Percentiles rank a stretch among this genome's conserved stretches.
Evolutionary conservation across 257 asterid species (phyloP).

Genomic region (Ajuga chamaepitys): DNA sequence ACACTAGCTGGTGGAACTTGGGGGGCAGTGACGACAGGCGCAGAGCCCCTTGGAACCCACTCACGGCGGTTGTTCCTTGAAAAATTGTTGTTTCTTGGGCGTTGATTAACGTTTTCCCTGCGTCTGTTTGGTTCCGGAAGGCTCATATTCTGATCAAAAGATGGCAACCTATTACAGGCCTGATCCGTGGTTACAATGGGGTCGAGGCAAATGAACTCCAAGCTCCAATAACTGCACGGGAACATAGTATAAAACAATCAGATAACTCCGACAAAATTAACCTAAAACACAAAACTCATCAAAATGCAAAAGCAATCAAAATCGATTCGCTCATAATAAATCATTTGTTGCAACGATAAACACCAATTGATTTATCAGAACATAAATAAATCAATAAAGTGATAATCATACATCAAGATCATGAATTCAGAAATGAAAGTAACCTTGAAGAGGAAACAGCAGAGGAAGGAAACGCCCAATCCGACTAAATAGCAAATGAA

Average conservation of each 20-base stretch:
- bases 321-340: constrained; percentile 3
- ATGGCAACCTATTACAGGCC: constrained; percentile 18
- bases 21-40: constrained; percentile 19
- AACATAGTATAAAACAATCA: neutral
- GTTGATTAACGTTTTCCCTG: constrained; percentile 40
- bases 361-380: neutral
- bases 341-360: neutral
- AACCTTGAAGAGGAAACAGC: constrained; percentile 13
- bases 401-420: neutral
- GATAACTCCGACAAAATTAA: neutral
- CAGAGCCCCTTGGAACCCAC: constrained; percentile 76
- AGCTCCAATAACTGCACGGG: neutral
- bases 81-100: constrained; percentile 46
- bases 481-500: neutral
- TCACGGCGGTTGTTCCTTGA: constrained; percentile 44
- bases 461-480: constrained; percentile 11
- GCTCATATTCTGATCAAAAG: constrained; percentile 69
- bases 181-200: constrained; percentile 16
- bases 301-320: neutral
- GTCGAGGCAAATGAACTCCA: constrained; percentile 1
- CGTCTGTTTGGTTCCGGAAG: constrained; percentile 40
- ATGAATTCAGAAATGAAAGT: neutral
- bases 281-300: neutral
- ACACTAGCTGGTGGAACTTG: constrained; percentile 22
- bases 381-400: neutral